phyloP scores from a whole-genome alignment of 495 filamentous ascomycete species.

The Aspergillus nidulans region DNA sequence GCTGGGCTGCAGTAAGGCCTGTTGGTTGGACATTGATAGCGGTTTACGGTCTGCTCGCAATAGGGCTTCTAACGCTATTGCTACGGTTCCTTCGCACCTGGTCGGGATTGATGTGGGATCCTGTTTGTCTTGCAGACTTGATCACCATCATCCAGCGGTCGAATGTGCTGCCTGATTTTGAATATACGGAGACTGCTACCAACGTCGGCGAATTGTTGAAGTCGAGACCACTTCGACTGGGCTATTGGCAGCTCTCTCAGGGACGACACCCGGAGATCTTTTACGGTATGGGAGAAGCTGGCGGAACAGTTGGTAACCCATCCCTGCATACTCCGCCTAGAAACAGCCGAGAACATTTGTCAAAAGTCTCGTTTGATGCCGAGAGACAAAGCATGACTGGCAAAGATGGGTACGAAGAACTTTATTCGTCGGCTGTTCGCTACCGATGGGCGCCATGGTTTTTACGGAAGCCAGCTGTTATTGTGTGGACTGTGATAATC shows the following conservation, averaged over 20 bases:
- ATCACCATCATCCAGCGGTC: conserved; percentile 70
- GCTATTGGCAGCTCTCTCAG: conserved; percentile 71
- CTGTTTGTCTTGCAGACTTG: conserved; percentile 73
- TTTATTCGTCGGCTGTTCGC: conserved; percentile 47
- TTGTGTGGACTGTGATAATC: conserved; percentile 58
- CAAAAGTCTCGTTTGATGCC: conserved; percentile 37
- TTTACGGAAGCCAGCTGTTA: conserved; percentile 57
- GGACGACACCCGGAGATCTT: conserved; percentile 52
- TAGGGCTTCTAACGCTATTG: conserved; percentile 53
- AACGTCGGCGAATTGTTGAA: conserved; percentile 44
- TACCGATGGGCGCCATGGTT: conserved; percentile 76
- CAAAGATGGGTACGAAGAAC: conserved; percentile 34
- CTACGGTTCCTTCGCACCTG: conserved; percentile 44
- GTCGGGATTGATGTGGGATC: conserved; percentile 83
- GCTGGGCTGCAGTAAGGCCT: conserved; percentile 71
- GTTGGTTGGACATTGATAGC: conserved; percentile 75
- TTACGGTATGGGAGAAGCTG: conserved; percentile 61
- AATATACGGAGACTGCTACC: conserved; percentile 50
- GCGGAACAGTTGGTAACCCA: conserved; percentile 51
- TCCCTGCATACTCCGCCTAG: conserved; percentile 44
- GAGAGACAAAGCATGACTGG: conserved; percentile 33
- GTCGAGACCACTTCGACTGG: conserved; percentile 58
- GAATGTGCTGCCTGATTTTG: conserved; percentile 69
- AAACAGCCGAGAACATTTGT: conserved; percentile 29
- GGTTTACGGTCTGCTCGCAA: conserved; percentile 62